Evolutionary conservation across 169 alveolate genomes (phyloP), one percentile per base, ranked within the genome.

Genomic region (Theileria parva): DNA sequence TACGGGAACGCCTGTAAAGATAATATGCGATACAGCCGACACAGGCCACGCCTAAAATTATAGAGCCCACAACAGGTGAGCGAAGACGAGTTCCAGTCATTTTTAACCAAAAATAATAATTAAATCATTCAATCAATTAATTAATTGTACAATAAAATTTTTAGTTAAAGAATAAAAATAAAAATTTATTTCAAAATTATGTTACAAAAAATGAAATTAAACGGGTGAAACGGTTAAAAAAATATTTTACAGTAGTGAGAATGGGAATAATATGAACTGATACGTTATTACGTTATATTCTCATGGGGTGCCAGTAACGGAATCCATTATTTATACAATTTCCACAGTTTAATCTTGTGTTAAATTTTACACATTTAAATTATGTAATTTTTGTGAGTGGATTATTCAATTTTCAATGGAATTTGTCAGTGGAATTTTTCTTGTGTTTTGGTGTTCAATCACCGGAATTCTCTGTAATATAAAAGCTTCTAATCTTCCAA

Each of bases 1-100:
- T 74, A 12, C 78, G 17, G n/a, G 44, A n/a, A 7, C 79, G 59
- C 39, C 9, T 69, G 51, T 74, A 81, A n/a, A 68, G 32, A 50
- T 81, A 68, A 37, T 81, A 81, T 74, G 88, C 85, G 72, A 81
- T 68, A n/a, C 65, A 81, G 57, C 85, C 72, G 19, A 64, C 79
- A 8, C 74, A 74, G 34, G 69, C 44, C 1, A 81, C 72, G 7
- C 88, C 85, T 25, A 60, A 28, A 50, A 81, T 17, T n/a, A 76
- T 74, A 19, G 27, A 50, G 25, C 75, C 85, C 59, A 74, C 70
- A 57, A 81, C 15, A 27, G 88, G 74, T 7, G 51, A 34, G 15
- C 60, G 74, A 23, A 81, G 59, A 25, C 85, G 27, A 69, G 53
- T 32, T 32, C 72, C 53, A 21, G 19, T 15, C 53, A 30, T 64